These are phyloP conservation scores for Colletotrichum tropicale DNA, from an alignment of 2,329 filamentous ascomycete genomes.

Conservation along the genomic window DNA sequence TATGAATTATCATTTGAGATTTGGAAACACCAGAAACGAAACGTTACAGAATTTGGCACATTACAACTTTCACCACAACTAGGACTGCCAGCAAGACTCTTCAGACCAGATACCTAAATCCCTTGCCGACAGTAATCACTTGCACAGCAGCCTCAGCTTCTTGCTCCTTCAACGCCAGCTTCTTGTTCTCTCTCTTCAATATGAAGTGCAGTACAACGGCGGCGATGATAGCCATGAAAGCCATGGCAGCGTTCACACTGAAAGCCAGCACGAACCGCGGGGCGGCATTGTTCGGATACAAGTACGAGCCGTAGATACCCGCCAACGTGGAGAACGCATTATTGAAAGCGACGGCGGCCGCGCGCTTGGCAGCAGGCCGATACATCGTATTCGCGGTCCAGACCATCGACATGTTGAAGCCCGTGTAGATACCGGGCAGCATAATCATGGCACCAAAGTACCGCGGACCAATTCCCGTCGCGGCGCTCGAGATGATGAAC, in stretches of 20 bases:
- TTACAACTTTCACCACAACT: fast-evolving
- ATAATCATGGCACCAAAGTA: conserved; percentile 26
- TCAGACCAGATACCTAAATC: conserved; percentile 22
- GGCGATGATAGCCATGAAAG: conserved; percentile 24
- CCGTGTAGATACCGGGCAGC: conserved; percentile 25
- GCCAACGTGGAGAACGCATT: conserved; percentile 26
- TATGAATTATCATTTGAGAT: background rate
- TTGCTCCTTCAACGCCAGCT: conserved; percentile 20
- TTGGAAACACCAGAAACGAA: fast-evolving
- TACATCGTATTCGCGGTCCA: conserved; percentile 27
- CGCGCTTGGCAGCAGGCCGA: conserved; percentile 23
- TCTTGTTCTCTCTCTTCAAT: conserved; percentile 25
- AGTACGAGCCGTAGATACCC: conserved; percentile 28
- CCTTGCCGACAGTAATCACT: background rate
- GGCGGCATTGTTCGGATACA: conserved; percentile 25
- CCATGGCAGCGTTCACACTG: conserved; percentile 28
- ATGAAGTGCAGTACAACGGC: conserved; percentile 23
- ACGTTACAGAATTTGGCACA: fast-evolving
- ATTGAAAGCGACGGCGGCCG: conserved; percentile 24
- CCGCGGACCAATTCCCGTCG: background rate
- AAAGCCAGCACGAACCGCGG: conserved; percentile 29
- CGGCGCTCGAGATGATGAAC: conserved; percentile 12
- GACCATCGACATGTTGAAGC: conserved; percentile 27
- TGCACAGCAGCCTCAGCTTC: conserved; percentile 17
- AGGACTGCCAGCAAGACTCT: fast-evolving